Base-by-base conservation (phyloP, 768 basidiomycete species). In the Kwoniella dejecticola region DNA sequence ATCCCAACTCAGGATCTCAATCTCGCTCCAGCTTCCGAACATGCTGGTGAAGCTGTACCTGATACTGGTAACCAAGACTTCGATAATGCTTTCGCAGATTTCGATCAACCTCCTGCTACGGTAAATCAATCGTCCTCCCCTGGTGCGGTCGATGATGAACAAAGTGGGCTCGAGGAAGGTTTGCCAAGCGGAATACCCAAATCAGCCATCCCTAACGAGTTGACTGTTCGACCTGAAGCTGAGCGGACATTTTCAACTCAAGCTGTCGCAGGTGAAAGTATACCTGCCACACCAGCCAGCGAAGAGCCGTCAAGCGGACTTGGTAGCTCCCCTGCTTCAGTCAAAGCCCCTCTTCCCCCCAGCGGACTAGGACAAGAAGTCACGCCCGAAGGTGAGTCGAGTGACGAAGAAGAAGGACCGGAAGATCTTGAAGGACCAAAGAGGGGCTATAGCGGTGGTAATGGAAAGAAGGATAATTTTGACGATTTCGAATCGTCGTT, bases 151-250 rank as follows among this genome's bases (percentile, higher is more conserved):
- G 33, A 36, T 7, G 33, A 7, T 72, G 19, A 31, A 8, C 30
- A 30, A 31, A 19, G 2, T 24, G 48, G 30, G 3, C 30, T 81
- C 83, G 7, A 49, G 17, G 60, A 55, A 15, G 61, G 66, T 17
- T 46, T 71, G 64, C 81, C 86, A 19, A 86, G 87, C 72, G 84
- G 83, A 49, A 56, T 75, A 1, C 55, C 69, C 23, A 73, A 73
- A 53, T 66, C 68, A 1, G 66, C 67, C 10, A 19, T 69, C 4
- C 64, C 75, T 0, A 21, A 63, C 5, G 67, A 61, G 47, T 70
- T 57, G 13, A 27, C 60, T 26, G 47, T 38, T 52, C 64, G 55
- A 41, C 76, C 62, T 38, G 69, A 62, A 19, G 64, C 65, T 67
- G 58, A 68, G 74, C 23, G 74, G 78, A 50, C 76, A 62, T 33